Evolutionary conservation across 148 eudicot species (phyloP).

Genomic region (Rhododendron kiyosumense): DNA sequence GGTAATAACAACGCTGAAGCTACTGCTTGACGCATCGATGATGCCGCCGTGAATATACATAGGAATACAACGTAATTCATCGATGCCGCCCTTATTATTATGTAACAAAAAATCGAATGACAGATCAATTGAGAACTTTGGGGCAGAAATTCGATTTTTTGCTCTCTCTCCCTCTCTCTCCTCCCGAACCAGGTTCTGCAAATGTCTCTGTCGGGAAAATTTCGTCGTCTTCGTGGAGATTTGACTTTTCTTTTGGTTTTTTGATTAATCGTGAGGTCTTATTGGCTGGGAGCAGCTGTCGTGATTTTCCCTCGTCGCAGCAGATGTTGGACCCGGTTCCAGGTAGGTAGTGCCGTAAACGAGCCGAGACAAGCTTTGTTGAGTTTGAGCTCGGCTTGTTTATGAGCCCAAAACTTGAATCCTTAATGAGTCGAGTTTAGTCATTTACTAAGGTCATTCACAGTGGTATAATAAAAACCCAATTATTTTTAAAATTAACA

Average conservation of each 20-base stretch:
- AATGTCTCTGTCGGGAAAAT: not conserved
- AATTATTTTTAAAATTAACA: no score
- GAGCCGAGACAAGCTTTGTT: no score
- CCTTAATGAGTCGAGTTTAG: no score
- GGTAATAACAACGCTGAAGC: not conserved
- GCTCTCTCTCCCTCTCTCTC: not conserved
- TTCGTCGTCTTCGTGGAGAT: not conserved
- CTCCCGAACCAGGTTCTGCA: not conserved
- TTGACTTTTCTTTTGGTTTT: not conserved
- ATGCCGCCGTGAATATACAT: slow-evolving; percentile 9
- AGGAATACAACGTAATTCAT: slow-evolving; percentile 4
- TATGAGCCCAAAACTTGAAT: no score
- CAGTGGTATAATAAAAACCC: no score
- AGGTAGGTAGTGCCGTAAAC: no score
- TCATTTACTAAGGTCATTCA: no score
- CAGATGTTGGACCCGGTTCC: no score
- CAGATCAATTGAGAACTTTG: not conserved
- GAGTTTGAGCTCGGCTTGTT: no score
- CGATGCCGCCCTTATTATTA: not conserved
- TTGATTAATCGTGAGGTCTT: not conserved
- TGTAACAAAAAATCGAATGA: not conserved
- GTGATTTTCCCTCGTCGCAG: not conserved
- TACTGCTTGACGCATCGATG: not conserved
- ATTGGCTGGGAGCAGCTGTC: not conserved
- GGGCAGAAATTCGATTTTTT: not conserved